Evolutionary conservation across 345 rosid genomes (phyloP).

Genomic region (Psidium guajava): DNA sequence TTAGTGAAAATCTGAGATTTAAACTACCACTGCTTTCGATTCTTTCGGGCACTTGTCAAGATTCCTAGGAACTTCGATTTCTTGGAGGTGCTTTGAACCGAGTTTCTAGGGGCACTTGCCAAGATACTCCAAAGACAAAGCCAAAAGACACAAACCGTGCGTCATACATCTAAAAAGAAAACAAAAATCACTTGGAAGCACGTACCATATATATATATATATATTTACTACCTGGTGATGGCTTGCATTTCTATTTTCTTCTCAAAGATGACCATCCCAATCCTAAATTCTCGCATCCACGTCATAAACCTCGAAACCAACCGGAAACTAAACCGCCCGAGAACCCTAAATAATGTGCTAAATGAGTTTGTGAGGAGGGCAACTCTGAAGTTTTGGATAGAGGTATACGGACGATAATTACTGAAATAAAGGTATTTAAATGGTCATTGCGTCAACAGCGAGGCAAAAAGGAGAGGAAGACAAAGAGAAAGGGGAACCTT

Average conservation of each 20-base stretch:
- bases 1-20: no score
- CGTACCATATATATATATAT: no score
- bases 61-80: background rate
- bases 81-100: background rate
- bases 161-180: no score
- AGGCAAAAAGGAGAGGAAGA: background rate
- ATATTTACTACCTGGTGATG: no score
- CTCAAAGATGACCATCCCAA: background rate
- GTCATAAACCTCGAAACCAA: background rate
- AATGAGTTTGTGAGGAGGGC: background rate
- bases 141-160: background rate
- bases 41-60: background rate
- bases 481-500: conserved; percentile 16
- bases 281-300: background rate
- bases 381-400: no score
- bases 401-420: no score
- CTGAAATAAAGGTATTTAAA: background rate
- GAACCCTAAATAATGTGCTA: background rate
- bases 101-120: background rate
- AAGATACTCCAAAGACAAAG: background rate
- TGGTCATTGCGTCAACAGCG: background rate
- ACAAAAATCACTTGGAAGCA: no score
- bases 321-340: background rate
- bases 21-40: no score
- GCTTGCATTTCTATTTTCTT: background rate